Base-by-base conservation (phyloP, 148 eudicot genomes). In the Polygonum maritimum region DNA sequence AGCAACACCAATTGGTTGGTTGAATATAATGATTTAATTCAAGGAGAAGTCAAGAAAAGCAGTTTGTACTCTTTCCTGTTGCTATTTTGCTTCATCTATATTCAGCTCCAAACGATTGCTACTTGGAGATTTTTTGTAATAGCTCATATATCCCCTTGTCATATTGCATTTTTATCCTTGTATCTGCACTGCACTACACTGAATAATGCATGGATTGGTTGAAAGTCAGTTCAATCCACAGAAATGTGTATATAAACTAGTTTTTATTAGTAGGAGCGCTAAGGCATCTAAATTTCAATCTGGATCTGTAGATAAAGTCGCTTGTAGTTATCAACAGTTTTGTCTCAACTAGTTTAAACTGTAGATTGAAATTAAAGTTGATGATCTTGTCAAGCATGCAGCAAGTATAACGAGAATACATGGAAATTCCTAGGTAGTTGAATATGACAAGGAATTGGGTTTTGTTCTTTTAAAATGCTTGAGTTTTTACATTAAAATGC, bases 11-110 rank as follows among this genome's bases (percentile, higher is more conserved):
- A 91, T 92, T 79, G 98, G 99, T 83, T 91, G 99, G 99, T 85
- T 96, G 49, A 92, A 92, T 78, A 88, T 81, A 85, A 96, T 96
- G 99, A 96, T 96, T 57, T 98, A 96, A 63, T 96, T 96, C 83
- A 96, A 96, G 86, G 99, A 96, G 87, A 96, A 96, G 83, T 96
- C 99, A 48, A 84, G 87, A 75, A 96, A 95, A 83, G 88, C 88
- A 85, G 99, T 96, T 33, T 31, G 41, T 14, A 65, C 70, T 35
- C 41, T 65, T 14, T 33, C 41, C 70, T 65, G 7, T 65, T 65
- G 70, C 70, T 65, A 65, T 65, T 5, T 5, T 12, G 38, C 39
- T 26, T 10, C 39, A 19, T 35, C 8, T 4, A 58, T 14, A 14
- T 65, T 65, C n/a, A 65, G 41, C 69, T 62, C 31, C 16, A 62